phyloP scores from a whole-genome alignment of 805 yeast species.

The Kodamaea laetipori region DNA sequence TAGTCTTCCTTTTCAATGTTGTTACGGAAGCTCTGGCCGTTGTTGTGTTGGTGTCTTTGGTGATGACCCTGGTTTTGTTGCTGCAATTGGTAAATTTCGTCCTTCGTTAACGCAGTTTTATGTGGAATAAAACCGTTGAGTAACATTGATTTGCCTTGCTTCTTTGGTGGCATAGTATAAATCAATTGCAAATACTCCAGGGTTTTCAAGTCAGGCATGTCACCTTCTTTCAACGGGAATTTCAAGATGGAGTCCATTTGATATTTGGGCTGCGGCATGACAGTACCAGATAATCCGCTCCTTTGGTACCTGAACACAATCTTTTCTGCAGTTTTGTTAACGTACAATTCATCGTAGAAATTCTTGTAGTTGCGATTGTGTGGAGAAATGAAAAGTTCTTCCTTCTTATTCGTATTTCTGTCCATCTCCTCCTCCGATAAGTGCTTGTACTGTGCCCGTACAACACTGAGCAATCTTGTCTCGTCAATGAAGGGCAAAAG shows the following conservation, averaged over 20 bases:
- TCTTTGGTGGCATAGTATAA: constrained; percentile 63
- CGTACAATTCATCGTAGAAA: constrained; percentile 43
- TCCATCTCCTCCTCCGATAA: constrained; percentile 67
- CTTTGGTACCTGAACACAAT: constrained; percentile 48
- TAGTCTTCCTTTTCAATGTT: constrained; percentile 36
- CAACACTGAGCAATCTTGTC: constrained; percentile 64
- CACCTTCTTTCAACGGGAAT: constrained; percentile 52
- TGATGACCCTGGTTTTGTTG: constrained; percentile 53
- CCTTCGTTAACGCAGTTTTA: constrained; percentile 58
- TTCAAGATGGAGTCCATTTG: constrained; percentile 33
- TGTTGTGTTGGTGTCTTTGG: constrained; percentile 15
- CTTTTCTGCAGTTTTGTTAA: constrained; percentile 30
- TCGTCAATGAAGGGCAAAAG: constrained; percentile 90
- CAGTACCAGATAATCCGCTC: constrained; percentile 63
- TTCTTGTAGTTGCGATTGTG: constrained; percentile 52
- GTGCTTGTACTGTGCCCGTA: constrained; percentile 60
- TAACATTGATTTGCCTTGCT: constrained; percentile 76
- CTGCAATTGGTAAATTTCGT: constrained; percentile 44
- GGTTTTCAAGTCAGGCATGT: constrained; percentile 47
- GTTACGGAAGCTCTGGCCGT: constrained; percentile 29
- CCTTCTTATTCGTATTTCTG: constrained; percentile 71
- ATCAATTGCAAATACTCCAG: constrained; percentile 43
- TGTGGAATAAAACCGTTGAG: constrained; percentile 76
- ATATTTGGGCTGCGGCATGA: constrained; percentile 37
- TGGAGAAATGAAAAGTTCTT: constrained; percentile 67